These are phyloP conservation scores for Ascoidea asiatica DNA, from an alignment of 805 yeast genomes.

Conservation along the genomic window DNA sequence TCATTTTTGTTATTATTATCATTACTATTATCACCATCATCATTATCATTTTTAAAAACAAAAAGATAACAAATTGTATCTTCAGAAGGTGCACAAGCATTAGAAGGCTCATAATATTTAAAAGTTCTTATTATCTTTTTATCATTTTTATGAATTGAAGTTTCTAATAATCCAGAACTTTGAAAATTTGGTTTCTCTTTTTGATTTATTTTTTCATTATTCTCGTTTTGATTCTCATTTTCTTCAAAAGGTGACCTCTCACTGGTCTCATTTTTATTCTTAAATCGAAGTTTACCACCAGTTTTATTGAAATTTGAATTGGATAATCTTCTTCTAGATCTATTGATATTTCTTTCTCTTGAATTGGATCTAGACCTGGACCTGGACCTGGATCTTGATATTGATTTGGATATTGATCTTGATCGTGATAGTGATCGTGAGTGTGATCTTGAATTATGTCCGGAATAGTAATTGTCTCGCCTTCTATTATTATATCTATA, in stretches of 20 bases:
- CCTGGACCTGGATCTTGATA: background rate
- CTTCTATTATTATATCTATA: too few relatives aligned
- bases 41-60: conserved; percentile 17
- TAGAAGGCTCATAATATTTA: conserved; percentile 18
- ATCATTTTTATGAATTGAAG: background rate
- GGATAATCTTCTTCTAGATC: too few relatives aligned
- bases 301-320: too few relatives aligned
- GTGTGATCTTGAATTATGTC: background rate
- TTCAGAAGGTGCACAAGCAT: conserved; percentile 10
- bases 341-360: background rate
- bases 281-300: too few relatives aligned
- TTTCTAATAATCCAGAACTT: conserved; percentile 28
- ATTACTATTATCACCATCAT: conserved; percentile 1
- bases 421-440: background rate
- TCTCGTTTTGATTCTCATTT: too few relatives aligned
- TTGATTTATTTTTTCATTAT: background rate
- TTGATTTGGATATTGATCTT: background rate
- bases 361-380: background rate
- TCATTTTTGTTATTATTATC: background rate
- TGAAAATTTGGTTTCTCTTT: conserved; percentile 21
- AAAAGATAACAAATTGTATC: conserved; percentile 16
- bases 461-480: background rate
- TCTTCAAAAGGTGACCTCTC: too few relatives aligned
- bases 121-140: conserved; percentile 15
- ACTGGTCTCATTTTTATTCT: too few relatives aligned